Evolutionary conservation across 1,284 basidiomycete species (phyloP), one percentile per base, ranked within the genome.

Genomic region (Austroboletus niveus): DNA sequence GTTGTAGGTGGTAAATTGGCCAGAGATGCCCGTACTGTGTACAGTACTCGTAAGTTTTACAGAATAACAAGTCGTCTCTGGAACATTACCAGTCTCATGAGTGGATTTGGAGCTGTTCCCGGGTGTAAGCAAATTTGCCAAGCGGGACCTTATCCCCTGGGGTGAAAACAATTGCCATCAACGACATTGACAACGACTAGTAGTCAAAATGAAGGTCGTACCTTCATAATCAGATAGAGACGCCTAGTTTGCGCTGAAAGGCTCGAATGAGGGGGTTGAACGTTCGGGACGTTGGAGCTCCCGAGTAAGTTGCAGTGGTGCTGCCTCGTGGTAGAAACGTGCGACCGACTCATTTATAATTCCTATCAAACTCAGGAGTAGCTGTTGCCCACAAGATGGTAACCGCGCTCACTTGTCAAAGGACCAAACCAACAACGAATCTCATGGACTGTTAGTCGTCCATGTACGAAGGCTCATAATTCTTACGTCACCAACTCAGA

Each of bases 261-360:
- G 12, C 31, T 50, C 44, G 44, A 31, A 52, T 14, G 46, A 30
- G 30, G 39, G 41, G 42, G 51, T 22, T 46, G 48, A 30, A 50
- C 12, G 12, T 8, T 7, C 5, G 39, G 20, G 14, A 4, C 8
- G 5, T 5, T 42, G 49, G 30, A 48, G 60, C 39, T 39, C 24
- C 39, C 17, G 41, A 27, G 29, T 42, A 34, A 46, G 48, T 41
- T 50, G 17, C 17, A 17, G 17, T 17, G 48, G 42, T 35, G 39
- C 29, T 41, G 59, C 61, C 64, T 63, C 61, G 54, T 63, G 64
- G 62, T 45, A 2, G 34, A 50, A 58, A 17, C 53, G 60, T 62
- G 62, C 57, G 54, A 60, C 42, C 17, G 31, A 45, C 50, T 49
- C 10, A 17, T 30, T 36, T 52, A 67, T 62, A 32, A 44, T 22